These are phyloP conservation scores for Orbilia blumenaviensis DNA, from an alignment of 2,329 filamentous ascomycete species.

Conservation along the genomic window DNA sequence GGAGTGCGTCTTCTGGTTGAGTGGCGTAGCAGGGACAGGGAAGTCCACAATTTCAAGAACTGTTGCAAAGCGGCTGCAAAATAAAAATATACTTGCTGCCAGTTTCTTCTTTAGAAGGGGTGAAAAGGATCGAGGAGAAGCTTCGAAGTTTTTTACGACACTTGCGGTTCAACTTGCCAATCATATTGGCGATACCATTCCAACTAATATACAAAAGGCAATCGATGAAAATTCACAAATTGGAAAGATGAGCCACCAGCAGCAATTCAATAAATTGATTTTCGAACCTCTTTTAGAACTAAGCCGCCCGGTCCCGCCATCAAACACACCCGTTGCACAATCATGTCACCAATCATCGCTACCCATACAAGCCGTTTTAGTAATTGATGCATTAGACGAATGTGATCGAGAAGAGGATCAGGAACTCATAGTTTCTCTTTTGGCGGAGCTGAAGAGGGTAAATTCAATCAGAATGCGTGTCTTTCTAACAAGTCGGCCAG, in stretches of 20 bases:
- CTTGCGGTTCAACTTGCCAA: constrained; percentile 1
- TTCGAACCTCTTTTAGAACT: constrained; percentile 59
- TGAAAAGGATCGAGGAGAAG: constrained; percentile 5
- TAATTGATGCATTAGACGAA: constrained; percentile 61
- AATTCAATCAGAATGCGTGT: constrained; percentile 55
- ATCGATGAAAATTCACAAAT: neutral
- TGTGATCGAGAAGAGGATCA: constrained; percentile 60
- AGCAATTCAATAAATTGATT: constrained; percentile 63
- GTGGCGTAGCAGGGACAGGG: constrained; percentile 60
- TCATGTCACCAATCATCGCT: neutral
- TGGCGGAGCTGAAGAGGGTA: constrained; percentile 24
- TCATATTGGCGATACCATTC: neutral
- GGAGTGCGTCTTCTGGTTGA: constrained; percentile 59
- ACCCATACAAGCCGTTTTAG: constrained; percentile 54
- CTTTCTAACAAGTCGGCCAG: constrained; percentile 64
- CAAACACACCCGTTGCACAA: neutral
- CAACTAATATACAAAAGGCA: neutral
- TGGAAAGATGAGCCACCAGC: constrained; percentile 55
- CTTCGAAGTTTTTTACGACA: constrained; percentile 14
- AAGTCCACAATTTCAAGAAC: constrained; percentile 29
- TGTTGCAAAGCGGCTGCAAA: neutral
- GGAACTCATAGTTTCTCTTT: constrained; percentile 59
- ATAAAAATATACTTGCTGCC: neutral
- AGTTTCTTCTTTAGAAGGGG: constrained; percentile 29
- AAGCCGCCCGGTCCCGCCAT: neutral